These are phyloP conservation scores for Globisporangium takayamanum DNA, from an alignment of 352 stramenopile species.

Conservation along the genomic window DNA sequence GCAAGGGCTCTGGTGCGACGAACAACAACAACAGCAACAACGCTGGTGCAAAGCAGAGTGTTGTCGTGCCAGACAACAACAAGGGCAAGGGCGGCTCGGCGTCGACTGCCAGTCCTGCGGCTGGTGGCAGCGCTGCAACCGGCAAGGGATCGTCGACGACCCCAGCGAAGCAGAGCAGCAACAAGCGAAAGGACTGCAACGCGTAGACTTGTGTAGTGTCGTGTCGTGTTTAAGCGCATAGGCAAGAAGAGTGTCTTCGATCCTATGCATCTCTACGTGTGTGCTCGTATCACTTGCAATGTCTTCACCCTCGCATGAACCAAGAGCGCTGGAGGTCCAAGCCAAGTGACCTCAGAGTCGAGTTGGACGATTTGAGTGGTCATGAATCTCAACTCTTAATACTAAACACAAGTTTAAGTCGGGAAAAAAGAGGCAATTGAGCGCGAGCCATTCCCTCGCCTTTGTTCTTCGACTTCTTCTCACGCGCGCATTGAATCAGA, in stretches of 20 bases:
- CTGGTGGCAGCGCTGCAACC: background rate
- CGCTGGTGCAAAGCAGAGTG: background rate
- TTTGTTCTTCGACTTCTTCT: background rate
- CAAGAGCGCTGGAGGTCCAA: too few relatives aligned
- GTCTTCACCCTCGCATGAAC: too few relatives aligned
- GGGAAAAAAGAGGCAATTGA: too few relatives aligned
- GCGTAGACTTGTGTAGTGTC: background rate
- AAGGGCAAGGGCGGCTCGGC: background rate
- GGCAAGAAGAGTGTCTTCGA: background rate
- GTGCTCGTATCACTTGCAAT: background rate
- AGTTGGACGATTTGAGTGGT: too few relatives aligned
- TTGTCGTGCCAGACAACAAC: background rate
- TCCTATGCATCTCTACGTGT: background rate
- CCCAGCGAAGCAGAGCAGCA: background rate
- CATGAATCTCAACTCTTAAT: background rate
- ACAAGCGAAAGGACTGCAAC: constrained; percentile 12
- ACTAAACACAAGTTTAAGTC: background rate
- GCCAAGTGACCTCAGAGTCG: too few relatives aligned
- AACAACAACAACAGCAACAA: background rate
- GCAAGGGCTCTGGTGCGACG: too few relatives aligned
- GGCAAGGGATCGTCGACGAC: background rate
- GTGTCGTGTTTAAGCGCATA: background rate
- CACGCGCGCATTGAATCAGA: constrained; percentile 1
- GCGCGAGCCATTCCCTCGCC: background rate
- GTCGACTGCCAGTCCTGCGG: background rate